Evolutionary conservation across 2,329 filamentous ascomycete species (phyloP).

Genomic region (Pseudogymnoascus sp.): DNA sequence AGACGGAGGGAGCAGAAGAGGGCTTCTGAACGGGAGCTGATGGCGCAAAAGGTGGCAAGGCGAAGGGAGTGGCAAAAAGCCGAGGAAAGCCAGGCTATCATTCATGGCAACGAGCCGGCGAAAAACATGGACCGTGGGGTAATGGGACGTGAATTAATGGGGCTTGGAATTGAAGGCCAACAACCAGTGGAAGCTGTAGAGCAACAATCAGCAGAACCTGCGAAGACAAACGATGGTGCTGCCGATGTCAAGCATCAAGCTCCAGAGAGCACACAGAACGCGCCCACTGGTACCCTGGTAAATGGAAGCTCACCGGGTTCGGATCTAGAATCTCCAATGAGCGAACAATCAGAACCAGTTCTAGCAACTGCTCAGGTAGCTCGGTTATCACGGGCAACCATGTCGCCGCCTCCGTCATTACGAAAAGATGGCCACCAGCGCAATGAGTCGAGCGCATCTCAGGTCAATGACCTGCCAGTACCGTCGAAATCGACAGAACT

Average conservation of each 20-base stretch:
- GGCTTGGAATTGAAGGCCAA: constrained; percentile 44
- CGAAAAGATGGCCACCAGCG: constrained; percentile 32
- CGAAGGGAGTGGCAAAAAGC: constrained; percentile 59
- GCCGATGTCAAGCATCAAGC: constrained; percentile 20
- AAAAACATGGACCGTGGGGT: constrained; percentile 53
- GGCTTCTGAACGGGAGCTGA: constrained; percentile 56
- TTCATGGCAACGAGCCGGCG: constrained; percentile 43
- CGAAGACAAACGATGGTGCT: constrained; percentile 12
- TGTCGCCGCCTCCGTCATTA: constrained; percentile 39
- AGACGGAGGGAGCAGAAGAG: constrained; percentile 70
- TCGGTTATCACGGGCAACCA: constrained; percentile 39
- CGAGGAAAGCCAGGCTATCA: constrained; percentile 47
- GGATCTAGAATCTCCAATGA: constrained; percentile 24
- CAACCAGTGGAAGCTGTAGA: neutral
- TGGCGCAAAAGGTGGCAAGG: constrained; percentile 56
- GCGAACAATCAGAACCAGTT: constrained; percentile 29
- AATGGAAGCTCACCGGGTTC: constrained; percentile 21
- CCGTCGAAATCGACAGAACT: constrained; percentile 10
- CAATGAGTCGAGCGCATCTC: constrained; percentile 43
- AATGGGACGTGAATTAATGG: constrained; percentile 48
- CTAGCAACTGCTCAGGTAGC: constrained; percentile 41
- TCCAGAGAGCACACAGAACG: constrained; percentile 14
- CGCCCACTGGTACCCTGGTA: constrained; percentile 14
- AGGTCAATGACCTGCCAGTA: constrained; percentile 37
- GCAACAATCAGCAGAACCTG: constrained; percentile 11